phyloP scores from a whole-genome alignment of 306 rosid genomes.

The Heteromeles arbutifolia region DNA sequence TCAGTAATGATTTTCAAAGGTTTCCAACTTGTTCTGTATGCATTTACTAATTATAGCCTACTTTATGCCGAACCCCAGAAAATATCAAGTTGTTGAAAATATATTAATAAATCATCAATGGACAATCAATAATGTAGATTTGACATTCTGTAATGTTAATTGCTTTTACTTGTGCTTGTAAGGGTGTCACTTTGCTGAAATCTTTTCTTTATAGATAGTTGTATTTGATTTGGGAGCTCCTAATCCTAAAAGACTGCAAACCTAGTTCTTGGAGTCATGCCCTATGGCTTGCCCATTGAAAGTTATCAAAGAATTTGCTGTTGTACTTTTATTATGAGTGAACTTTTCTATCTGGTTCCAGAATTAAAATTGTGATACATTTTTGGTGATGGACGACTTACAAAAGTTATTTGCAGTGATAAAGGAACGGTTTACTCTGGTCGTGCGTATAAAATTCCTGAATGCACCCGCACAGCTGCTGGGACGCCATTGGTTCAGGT shows the following conservation, averaged over 20 bases:
- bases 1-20: too few species aligned
- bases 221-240: neutral
- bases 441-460: conserved; percentile 94
- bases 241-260: neutral
- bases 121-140: neutral
- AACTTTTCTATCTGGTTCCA: neutral
- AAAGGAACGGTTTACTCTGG: conserved; percentile 92
- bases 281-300: neutral
- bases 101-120: neutral
- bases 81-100: neutral
- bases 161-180: neutral
- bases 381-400: conserved; percentile 6
- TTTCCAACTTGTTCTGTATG: neutral
- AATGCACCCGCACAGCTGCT: conserved; percentile 81
- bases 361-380: neutral
- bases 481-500: conserved; percentile 94
- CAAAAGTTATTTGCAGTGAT: conserved; percentile 47
- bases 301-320: neutral
- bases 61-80: neutral
- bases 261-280: neutral
- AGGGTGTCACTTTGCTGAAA: neutral
- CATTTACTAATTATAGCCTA: neutral
- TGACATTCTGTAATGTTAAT: neutral
- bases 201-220: neutral
- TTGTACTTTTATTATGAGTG: neutral